phyloP scores from a whole-genome alignment of 2,329 filamentous ascomycete genomes.

The Botrytis fragariae region DNA sequence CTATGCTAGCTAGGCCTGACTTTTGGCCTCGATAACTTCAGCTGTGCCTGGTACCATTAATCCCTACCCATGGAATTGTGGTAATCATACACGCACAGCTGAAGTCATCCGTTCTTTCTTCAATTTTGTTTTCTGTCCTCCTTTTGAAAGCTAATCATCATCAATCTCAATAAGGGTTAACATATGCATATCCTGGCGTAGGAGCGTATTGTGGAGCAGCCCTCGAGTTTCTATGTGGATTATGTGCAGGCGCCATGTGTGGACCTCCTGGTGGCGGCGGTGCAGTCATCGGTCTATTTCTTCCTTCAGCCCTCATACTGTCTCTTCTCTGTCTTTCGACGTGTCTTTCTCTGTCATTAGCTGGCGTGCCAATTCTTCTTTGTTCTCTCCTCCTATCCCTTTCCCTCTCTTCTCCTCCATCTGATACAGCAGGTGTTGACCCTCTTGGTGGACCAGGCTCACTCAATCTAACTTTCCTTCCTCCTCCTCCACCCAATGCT shows the following conservation, averaged over 20 bases:
- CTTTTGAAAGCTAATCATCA: background rate
- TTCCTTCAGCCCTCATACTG: slow-evolving; percentile 20
- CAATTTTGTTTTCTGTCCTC: background rate
- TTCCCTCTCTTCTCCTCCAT: slow-evolving; percentile 20
- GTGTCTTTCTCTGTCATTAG: slow-evolving; percentile 12
- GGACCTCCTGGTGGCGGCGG: slow-evolving; percentile 22
- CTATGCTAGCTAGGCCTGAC: slow-evolving; percentile 1
- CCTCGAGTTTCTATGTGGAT: slow-evolving; percentile 11
- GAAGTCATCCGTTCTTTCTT: slow-evolving; percentile 3
- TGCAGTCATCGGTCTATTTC: slow-evolving; percentile 21
- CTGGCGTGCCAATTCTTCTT: slow-evolving; percentile 22
- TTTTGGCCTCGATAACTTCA: slow-evolving; percentile 8
- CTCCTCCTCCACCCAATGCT: slow-evolving; percentile 35
- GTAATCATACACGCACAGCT: background rate
- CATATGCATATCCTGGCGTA: slow-evolving; percentile 25
- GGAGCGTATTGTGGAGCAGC: slow-evolving; percentile 19
- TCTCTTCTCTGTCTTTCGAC: slow-evolving; percentile 22
- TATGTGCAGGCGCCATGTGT: slow-evolving; percentile 14
- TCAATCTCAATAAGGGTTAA: slow-evolving; percentile 20
- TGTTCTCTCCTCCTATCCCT: slow-evolving; percentile 22
- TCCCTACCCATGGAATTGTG: background rate
- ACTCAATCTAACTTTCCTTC: slow-evolving; percentile 33
- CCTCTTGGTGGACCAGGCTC: slow-evolving; percentile 28
- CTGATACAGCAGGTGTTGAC: slow-evolving; percentile 24
- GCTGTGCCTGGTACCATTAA: slow-evolving; percentile 12